Evolutionary conservation across 2,329 filamentous ascomycete species (phyloP).

Genomic region (Monilinia polystroma): DNA sequence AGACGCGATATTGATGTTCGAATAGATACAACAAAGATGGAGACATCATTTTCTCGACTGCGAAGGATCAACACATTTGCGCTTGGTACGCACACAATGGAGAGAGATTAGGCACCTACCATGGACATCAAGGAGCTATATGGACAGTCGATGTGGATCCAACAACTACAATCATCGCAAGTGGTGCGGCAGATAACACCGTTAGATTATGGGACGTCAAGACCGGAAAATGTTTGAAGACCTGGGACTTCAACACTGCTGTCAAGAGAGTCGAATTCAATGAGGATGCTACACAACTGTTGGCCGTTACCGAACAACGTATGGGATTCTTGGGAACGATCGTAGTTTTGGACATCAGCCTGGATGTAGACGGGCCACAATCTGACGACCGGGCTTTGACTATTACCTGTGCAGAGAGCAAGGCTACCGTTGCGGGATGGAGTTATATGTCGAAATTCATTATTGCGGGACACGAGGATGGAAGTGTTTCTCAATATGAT

Average conservation of each 20-base stretch:
- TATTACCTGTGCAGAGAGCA: conserved; percentile 93
- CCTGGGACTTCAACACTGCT: conserved; percentile 95
- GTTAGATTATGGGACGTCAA: conserved; percentile 96
- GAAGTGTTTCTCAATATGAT: conserved; percentile 87
- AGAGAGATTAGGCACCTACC: conserved; percentile 94
- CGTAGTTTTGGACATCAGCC: conserved; percentile 84
- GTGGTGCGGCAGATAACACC: conserved; percentile 96
- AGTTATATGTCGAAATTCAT: conserved; percentile 94
- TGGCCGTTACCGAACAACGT: conserved; percentile 97
- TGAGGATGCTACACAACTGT: conserved; percentile 83
- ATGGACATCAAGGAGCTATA: conserved; percentile 94
- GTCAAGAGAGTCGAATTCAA: conserved; percentile 98
- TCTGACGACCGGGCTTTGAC: conserved; percentile 76
- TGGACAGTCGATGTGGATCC: conserved; percentile 98
- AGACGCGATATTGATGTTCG: conserved; percentile 29
- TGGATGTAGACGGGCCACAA: conserved; percentile 80
- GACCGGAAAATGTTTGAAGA: conserved; percentile 89
- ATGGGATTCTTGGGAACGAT: conserved; percentile 96
- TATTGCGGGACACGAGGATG: conserved; percentile 96
- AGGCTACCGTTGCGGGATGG: conserved; percentile 96
- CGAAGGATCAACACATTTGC: conserved; percentile 96
- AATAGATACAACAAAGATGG: conserved; percentile 85
- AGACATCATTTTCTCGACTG: conserved; percentile 92
- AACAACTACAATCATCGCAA: conserved; percentile 86
- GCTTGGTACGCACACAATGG: conserved; percentile 97